Evolutionary conservation across 305 asterid genomes (phyloP), one percentile per base, ranked within the genome.

Genomic region (Petunia hybrid): DNA sequence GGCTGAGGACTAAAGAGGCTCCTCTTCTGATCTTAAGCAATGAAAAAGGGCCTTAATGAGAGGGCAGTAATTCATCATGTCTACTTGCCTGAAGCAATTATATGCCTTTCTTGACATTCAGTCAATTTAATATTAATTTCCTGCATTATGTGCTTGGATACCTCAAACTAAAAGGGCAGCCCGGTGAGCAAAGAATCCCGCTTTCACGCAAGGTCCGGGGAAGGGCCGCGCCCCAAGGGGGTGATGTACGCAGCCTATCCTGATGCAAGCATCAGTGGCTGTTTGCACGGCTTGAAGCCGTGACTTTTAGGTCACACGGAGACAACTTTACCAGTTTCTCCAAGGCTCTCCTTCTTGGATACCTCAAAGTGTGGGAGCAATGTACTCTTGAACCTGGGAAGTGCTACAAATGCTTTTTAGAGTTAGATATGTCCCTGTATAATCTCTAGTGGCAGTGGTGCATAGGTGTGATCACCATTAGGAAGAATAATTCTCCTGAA

Each of bases 61-160:
- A 22, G 38, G 64, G 31, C 78, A 74, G 77, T 51, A 73, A 14
- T 53, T 74, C 64, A 74, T 31, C 64, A 74, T 36, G 3, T 74
- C 78, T 63, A 36, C 78, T 74, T 12, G 48, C 48, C 64, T 53
- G 78, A 51, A 74, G 14, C 63, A 73, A 51, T 42, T 1, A 35
- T 74, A 2, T 73, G 36, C 64, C 78, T 74, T 74, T 74, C 78
- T 51, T 53, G 63, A 39, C n/a, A 51, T 74, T 74, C 78, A 51
- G 4, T 74, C 55, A 36, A 53, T 36, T 13, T 36, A 53, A 13
- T 36, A 74, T 46, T 2, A 36, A 51, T 74, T 53, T 53, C 64
- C 48, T 51, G 48, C 64, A 3, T 51, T 12, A 7, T 74, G 64
- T 74, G 36, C 7, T 13, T 74, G 38, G 14, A 74, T 53, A 13